Evolutionary conservation across 2,329 filamentous ascomycete genomes (phyloP).

Genomic region (Daldinia sp.): DNA sequence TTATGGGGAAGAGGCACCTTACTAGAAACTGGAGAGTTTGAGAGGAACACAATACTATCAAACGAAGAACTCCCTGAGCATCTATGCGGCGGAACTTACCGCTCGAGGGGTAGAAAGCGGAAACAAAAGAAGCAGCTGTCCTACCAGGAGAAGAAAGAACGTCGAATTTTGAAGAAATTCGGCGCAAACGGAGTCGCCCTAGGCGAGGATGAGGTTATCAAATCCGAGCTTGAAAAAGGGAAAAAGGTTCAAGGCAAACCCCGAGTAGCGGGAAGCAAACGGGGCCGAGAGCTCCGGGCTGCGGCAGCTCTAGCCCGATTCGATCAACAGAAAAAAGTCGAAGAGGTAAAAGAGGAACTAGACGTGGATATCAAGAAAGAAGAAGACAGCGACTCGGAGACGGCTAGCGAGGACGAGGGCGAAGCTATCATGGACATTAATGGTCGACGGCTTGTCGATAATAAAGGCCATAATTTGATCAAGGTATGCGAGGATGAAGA

Average conservation of each 20-base stretch:
- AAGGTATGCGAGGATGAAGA: conserved; percentile 78
- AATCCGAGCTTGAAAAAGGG: conserved; percentile 72
- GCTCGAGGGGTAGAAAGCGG: conserved; percentile 65
- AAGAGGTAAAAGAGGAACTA: conserved; percentile 52
- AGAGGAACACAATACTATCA: conserved; percentile 59
- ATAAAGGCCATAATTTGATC: conserved; percentile 72
- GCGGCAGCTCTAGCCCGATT: conserved; percentile 81
- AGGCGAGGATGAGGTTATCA: conserved; percentile 72
- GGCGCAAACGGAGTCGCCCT: conserved; percentile 73
- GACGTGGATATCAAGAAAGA: conserved; percentile 43
- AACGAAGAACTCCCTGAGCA: conserved; percentile 72
- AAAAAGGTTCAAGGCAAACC: conserved; percentile 71
- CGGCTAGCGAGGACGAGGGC: conserved; percentile 53
- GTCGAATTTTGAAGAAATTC: conserved; percentile 78
- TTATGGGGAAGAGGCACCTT: conserved; percentile 79
- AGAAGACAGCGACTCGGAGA: conserved; percentile 51
- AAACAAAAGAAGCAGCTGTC: conserved; percentile 62
- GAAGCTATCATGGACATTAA: conserved; percentile 68
- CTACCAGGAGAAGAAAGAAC: conserved; percentile 77
- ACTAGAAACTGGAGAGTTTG: conserved; percentile 68
- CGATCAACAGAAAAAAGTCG: conserved; percentile 64
- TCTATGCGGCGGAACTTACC: conserved; percentile 83
- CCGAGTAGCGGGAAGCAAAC: conserved; percentile 75
- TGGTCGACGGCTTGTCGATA: conserved; percentile 70
- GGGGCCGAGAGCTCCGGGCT: conserved; percentile 78